These are phyloP conservation scores for Prinsepia uniflora DNA, from an alignment of 306 rosid species.

Conservation along the genomic window DNA sequence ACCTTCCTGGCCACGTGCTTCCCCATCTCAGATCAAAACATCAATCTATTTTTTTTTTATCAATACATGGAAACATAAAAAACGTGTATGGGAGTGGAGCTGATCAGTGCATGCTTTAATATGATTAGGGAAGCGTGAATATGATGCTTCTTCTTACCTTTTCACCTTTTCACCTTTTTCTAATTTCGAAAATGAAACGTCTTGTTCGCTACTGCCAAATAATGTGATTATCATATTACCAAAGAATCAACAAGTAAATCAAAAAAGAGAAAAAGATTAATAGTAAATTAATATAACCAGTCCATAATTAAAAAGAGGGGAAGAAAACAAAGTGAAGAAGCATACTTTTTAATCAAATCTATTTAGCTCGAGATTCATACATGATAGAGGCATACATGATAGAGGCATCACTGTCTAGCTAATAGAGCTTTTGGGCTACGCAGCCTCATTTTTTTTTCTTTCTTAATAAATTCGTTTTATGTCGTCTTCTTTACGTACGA, in stretches of 20 bases:
- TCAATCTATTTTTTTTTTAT: no score
- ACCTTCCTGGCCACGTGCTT: neutral
- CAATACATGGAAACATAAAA: neutral
- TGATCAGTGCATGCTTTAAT: no score
- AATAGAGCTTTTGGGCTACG: constrained; percentile 30
- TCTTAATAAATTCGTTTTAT: constrained; percentile 24
- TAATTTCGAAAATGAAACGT: constrained; percentile 29
- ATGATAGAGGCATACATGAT: constrained; percentile 24
- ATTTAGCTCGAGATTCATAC: constrained; percentile 20
- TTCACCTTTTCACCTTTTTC: constrained; percentile 8
- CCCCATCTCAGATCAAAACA: neutral
- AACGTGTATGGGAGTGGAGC: neutral
- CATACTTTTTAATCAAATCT: constrained; percentile 26
- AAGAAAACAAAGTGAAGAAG: constrained; percentile 11
- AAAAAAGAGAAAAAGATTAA: constrained; percentile 1
- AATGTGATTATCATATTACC: constrained; percentile 17
- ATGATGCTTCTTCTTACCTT: constrained; percentile 2
- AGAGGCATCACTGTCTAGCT: constrained; percentile 9
- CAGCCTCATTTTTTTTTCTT: neutral
- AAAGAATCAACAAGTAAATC: neutral
- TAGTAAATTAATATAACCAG: constrained; percentile 11
- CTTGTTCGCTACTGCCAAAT: constrained; percentile 31
- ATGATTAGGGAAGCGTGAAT: neutral
- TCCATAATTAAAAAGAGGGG: neutral
- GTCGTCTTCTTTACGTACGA: constrained; percentile 29